These are phyloP conservation scores for Schizosaccharomyces osmophilus DNA, from an alignment of 805 yeast genomes.

Conservation along the genomic window DNA sequence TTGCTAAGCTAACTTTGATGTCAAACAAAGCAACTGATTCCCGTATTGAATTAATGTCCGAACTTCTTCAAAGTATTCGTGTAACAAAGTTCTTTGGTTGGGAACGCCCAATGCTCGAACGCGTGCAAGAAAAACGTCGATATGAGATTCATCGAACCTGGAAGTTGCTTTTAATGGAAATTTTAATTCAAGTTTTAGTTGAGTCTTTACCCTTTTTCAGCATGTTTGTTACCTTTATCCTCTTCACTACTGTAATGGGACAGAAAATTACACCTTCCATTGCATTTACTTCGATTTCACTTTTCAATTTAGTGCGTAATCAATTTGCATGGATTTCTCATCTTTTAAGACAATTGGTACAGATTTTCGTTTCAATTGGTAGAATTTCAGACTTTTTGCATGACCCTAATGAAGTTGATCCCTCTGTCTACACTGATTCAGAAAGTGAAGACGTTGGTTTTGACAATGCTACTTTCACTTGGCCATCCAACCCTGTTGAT, in stretches of 20 bases:
- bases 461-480: conserved; percentile 20
- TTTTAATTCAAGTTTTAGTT: background rate
- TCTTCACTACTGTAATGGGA: background rate
- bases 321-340: conserved; percentile 83
- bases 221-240: background rate
- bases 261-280: background rate
- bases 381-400: conserved; percentile 49
- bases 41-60: conserved; percentile 80
- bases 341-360: conserved; percentile 66
- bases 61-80: conserved; percentile 74
- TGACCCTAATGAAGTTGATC: conserved; percentile 15
- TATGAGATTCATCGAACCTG: conserved; percentile 3
- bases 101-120: conserved; percentile 15
- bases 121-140: conserved; percentile 5
- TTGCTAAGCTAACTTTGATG: conserved; percentile 27
- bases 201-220: conserved; percentile 1
- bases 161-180: conserved; percentile 2
- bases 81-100: conserved; percentile 90
- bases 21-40: conserved; percentile 63
- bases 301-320: conserved; percentile 58
- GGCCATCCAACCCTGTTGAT: conserved; percentile 11
- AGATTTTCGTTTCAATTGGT: conserved; percentile 76
- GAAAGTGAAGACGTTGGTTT: conserved; percentile 38
- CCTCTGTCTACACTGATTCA: conserved; percentile 6
- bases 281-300: conserved; percentile 45